A percentile compares a stretch with the other conserved stretches of the same genome.
Evolutionary conservation across 371 early-diverging fungal species (phyloP).

Genomic region (Rhizopus stolonifer): DNA sequence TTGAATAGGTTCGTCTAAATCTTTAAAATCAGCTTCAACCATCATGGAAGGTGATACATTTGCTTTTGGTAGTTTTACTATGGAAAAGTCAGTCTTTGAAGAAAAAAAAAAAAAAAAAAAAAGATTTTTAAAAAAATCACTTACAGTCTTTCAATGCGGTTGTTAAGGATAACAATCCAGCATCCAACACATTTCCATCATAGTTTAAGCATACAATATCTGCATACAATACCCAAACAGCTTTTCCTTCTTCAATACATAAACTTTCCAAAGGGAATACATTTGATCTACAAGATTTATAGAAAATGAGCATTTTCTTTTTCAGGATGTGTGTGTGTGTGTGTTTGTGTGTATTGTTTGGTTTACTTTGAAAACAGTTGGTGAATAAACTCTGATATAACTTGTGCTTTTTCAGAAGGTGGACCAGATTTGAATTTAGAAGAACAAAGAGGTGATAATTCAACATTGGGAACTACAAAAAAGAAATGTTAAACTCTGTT

Average conservation of each 20-base stretch:
- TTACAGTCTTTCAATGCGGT: slow-evolving; percentile 74
- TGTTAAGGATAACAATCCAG: slow-evolving; percentile 75
- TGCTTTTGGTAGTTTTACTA: slow-evolving; percentile 69
- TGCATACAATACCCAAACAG: slow-evolving; percentile 87
- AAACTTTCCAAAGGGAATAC: slow-evolving; percentile 71
- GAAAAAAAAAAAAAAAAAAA: not conserved
- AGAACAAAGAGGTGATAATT: slow-evolving; percentile 86
- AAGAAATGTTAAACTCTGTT: too few relatives aligned
- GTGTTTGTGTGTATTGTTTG: too few relatives aligned
- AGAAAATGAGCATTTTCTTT: too few relatives aligned
- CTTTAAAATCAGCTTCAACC: slow-evolving; percentile 57
- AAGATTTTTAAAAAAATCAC: not conserved
- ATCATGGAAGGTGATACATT: slow-evolving; percentile 58
- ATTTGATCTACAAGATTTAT: slow-evolving; percentile 36
- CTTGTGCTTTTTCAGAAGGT: slow-evolving; percentile 83
- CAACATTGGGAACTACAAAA: slow-evolving; percentile 82
- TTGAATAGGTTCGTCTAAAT: slow-evolving; percentile 41
- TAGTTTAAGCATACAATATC: slow-evolving; percentile 90
- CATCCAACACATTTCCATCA: slow-evolving; percentile 91
- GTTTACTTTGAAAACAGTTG: slow-evolving; percentile 67
- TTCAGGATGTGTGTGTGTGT: too few relatives aligned
- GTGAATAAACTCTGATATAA: slow-evolving; percentile 76
- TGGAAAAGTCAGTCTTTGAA: not conserved
- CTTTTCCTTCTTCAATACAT: slow-evolving; percentile 82
- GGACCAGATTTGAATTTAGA: slow-evolving; percentile 85